phyloP scores from a whole-genome alignment of 768 basidiomycete species.

The Inosperma sp. region DNA sequence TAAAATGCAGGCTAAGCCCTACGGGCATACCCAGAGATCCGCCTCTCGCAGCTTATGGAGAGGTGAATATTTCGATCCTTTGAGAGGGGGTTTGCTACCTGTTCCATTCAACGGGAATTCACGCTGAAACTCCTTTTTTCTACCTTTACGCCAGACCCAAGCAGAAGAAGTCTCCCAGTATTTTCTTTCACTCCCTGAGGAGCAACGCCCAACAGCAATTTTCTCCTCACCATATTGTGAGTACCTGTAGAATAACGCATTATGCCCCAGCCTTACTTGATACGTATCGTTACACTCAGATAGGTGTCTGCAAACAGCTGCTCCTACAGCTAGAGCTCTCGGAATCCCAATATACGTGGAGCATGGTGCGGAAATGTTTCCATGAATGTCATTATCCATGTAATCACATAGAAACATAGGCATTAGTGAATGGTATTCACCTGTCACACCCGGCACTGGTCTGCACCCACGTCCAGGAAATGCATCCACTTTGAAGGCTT shows the following conservation, averaged over 20 bases:
- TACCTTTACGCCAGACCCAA: slow-evolving; percentile 62
- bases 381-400: not conserved
- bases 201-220: slow-evolving; percentile 69
- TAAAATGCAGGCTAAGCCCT: slow-evolving; percentile 49
- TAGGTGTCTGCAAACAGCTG: slow-evolving; percentile 80
- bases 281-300: no score
- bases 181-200: slow-evolving; percentile 58
- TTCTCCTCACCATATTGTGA: slow-evolving; percentile 85
- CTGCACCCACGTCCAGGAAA: slow-evolving; percentile 70
- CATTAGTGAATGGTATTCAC: slow-evolving; percentile 77
- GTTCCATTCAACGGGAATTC: no score
- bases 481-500: slow-evolving; percentile 47
- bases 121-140: no score
- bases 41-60: slow-evolving; percentile 67
- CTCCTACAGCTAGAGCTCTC: slow-evolving; percentile 58
- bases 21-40: slow-evolving; percentile 72
- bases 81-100: no score
- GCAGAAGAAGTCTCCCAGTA: slow-evolving; percentile 67
- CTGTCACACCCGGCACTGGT: slow-evolving; percentile 58
- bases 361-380: slow-evolving; percentile 51
- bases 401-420: slow-evolving; percentile 34
- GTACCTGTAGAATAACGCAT: no score
- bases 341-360: slow-evolving; percentile 71
- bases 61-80: no score
- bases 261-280: no score